Base-by-base conservation (phyloP, 768 basidiomycete species). In the Leccinum incarnatum region DNA sequence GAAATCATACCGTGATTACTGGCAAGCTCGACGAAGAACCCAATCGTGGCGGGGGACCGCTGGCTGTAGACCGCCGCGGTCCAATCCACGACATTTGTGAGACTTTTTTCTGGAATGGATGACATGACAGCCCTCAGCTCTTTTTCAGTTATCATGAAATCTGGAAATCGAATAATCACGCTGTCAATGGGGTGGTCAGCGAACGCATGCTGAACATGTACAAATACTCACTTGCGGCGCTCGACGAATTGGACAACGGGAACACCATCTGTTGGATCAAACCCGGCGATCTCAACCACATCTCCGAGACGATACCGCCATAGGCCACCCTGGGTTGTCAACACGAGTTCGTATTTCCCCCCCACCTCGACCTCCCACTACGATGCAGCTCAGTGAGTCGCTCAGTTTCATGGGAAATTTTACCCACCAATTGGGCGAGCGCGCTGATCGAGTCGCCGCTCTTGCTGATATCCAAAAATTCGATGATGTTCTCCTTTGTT, bases 221-320 rank as follows among this genome's bases (percentile, higher is more conserved):
- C 9, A n/a, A 46, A 53, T 5, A 11, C 48, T 51, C 36, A 59
- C 65, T 59, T 54, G 64, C 59, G 64, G 37, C 55, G 58, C 36
- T 56, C 61, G 21, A 62, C 42, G 17, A 62, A 70, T 32, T 47
- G 51, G 36, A 69, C 54, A 42, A 68, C 47, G 14, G 68, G 68
- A 8, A 37, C 25, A n/a, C 66, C 67, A 37, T 65, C 57, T 6
- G 19, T 49, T 1, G 67, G 47, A 17, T 64, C 62, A 23, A 69
- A 70, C 4, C 64, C 66, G 2, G 53, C 40, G 23, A 68, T 47
- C 56, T 68, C 63, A 19, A 67, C 42, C 19, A 70, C 51, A 30
- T 70, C 66, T 1, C 60, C 62, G 4, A 69, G 58, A 25, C 62
- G 57, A 53, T 67, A 67, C 2, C 65, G 62, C 68, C 69, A 68